Evolutionary conservation across 768 basidiomycete genomes (phyloP).

Genomic region (Auricularia sp.): DNA sequence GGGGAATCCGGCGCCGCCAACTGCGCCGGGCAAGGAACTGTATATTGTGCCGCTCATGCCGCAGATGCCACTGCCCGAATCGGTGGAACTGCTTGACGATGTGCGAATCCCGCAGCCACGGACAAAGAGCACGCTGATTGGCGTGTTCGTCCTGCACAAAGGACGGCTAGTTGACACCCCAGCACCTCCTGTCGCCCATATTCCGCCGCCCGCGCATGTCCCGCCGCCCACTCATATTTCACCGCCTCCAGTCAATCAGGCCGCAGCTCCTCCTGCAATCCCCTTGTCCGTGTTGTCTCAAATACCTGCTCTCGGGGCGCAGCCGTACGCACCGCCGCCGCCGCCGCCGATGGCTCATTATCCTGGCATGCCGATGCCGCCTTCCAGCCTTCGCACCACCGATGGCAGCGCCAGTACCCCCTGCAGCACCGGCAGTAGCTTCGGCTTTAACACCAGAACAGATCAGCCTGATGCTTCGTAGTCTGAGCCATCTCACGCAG

Average conservation of each 20-base stretch:
- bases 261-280: constrained; percentile 12
- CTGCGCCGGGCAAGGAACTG: constrained; percentile 72
- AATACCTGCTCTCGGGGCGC: constrained; percentile 10
- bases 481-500: constrained; percentile 38
- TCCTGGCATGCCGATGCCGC: constrained; percentile 9
- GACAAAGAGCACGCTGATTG: constrained; percentile 58
- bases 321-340: constrained; percentile 10
- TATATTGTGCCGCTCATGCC: constrained; percentile 74
- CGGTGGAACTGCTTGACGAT: constrained; percentile 72
- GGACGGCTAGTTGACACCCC: constrained; percentile 51
- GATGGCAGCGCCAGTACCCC: not conserved
- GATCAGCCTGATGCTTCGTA: constrained; percentile 55
- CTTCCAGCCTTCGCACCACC: not conserved
- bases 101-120: constrained; percentile 52
- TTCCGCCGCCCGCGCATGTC: not conserved
- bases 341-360: constrained; percentile 8
- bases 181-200: not conserved
- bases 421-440: constrained; percentile 56
- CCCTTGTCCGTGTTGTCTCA: constrained; percentile 4
- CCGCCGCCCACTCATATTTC: constrained; percentile 10
- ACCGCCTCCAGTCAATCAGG: no score
- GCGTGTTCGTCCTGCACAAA: constrained; percentile 78
- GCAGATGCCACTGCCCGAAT: constrained; percentile 66
- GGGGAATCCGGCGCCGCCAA: constrained; percentile 64
- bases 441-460: constrained; percentile 70